Evolutionary conservation across 805 yeast species (phyloP).

Genomic region (Phaffomyces antillensis): DNA sequence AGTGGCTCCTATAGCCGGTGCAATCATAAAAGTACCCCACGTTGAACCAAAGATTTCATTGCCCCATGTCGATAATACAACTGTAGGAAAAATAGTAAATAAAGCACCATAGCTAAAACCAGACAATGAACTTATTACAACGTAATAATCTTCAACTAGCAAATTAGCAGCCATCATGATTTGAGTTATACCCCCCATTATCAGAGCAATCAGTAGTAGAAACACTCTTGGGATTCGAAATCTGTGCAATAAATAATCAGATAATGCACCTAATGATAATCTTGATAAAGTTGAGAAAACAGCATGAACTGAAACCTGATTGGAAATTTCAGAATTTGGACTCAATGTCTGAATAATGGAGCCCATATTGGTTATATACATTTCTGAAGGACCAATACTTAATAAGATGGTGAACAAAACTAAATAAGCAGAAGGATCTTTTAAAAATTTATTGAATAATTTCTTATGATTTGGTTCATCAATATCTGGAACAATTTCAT

Average conservation of each 20-base stretch:
- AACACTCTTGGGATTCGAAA: conserved; percentile 24
- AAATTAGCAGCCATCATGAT: conserved; percentile 19
- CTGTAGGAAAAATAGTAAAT: conserved; percentile 81
- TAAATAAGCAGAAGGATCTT: conserved; percentile 55
- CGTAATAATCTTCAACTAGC: conserved; percentile 16
- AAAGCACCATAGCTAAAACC: conserved; percentile 79
- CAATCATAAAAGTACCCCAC: conserved; percentile 85
- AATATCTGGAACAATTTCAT: conserved; percentile 24
- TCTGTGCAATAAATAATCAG: conserved; percentile 47
- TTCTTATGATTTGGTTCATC: conserved; percentile 12
- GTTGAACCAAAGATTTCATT: conserved; percentile 82
- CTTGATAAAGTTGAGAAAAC: conserved; percentile 65
- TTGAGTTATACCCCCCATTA: conserved; percentile 32
- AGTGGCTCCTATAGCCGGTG: conserved; percentile 80
- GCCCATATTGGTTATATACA: conserved; percentile 78
- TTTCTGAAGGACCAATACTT: conserved; percentile 77
- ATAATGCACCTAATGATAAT: conserved; percentile 54
- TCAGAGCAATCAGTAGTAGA: conserved; percentile 26
- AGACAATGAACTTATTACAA: conserved; percentile 38
- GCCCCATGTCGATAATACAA: conserved; percentile 83
- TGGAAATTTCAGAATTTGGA: conserved; percentile 26
- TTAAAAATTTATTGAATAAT: conserved; percentile 13
- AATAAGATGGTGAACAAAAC: conserved; percentile 58
- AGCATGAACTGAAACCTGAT: conserved; percentile 56
- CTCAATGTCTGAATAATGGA: conserved; percentile 39